These are phyloP conservation scores for Irpex rosettiformis DNA, from an alignment of 1,284 basidiomycete genomes.

Conservation along the genomic window DNA sequence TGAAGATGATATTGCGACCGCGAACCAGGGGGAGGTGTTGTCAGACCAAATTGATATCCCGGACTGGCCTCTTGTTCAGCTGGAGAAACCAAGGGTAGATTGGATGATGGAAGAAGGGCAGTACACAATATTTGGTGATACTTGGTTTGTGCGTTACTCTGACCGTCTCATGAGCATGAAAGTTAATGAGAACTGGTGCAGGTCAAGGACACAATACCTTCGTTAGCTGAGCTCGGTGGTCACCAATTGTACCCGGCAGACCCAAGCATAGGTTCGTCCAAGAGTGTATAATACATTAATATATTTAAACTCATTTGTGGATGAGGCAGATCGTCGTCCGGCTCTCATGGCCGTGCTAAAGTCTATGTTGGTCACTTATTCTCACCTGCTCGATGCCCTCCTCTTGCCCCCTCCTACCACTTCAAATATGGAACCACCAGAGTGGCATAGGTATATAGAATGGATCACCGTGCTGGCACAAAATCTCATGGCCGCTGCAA, in stretches of 20 bases:
- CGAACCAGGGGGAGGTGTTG: constrained; percentile 57
- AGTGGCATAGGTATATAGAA: constrained; percentile 68
- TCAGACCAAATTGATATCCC: constrained; percentile 68
- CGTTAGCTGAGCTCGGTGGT: constrained; percentile 66
- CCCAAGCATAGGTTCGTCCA: constrained; percentile 53
- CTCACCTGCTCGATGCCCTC: constrained; percentile 56
- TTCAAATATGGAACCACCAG: constrained; percentile 44
- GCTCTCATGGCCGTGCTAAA: constrained; percentile 62
- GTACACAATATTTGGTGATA: constrained; percentile 76
- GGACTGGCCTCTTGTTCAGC: constrained; percentile 63
- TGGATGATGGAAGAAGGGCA: constrained; percentile 73
- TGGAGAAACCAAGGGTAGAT: constrained; percentile 79
- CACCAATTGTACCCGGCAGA: constrained; percentile 72
- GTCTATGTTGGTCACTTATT: constrained; percentile 71
- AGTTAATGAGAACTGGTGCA: constrained; percentile 23
- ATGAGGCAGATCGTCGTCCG: constrained; percentile 62
- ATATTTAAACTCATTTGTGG: no score
- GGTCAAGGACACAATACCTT: constrained; percentile 75
- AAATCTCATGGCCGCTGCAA: constrained; percentile 79
- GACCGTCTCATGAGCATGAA: background rate
- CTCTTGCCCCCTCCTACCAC: constrained; percentile 58
- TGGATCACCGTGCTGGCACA: constrained; percentile 76
- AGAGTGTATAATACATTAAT: background rate
- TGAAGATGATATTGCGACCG: constrained; percentile 33
- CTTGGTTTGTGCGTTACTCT: constrained; percentile 62